Conservation (phyloP, 768 basidiomycete genomes). For the Agrocybe pediades region DNA sequence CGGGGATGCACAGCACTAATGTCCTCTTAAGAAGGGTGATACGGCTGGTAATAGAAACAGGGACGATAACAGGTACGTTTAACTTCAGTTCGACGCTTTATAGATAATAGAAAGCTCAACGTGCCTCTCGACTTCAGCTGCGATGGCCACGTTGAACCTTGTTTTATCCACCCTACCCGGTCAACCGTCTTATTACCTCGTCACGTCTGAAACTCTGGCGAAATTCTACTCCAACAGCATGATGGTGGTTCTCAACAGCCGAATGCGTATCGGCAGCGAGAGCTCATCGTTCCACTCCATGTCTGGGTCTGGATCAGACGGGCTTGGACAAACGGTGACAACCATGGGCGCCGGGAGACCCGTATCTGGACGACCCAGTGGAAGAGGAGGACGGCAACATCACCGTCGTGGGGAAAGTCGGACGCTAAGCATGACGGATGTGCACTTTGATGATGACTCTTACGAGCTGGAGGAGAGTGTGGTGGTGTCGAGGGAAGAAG, state of each 20-base stretch:
- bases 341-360: background rate
- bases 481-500: background rate
- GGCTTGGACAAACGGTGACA: background rate
- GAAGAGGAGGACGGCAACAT: background rate
- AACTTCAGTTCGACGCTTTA: background rate
- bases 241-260: constrained; percentile 16
- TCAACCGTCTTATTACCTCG: constrained; percentile 10
- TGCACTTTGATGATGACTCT: background rate
- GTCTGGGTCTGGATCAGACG: background rate
- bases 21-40: constrained; percentile 10
- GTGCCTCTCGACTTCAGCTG: too few species aligned
- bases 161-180: constrained; percentile 5
- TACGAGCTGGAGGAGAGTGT: background rate
- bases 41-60: constrained; percentile 16
- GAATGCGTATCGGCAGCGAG: constrained; percentile 4
- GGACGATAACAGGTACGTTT: constrained; percentile 14
- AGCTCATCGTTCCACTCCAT: background rate
- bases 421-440: background rate
- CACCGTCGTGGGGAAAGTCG: background rate
- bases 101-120: too few species aligned
- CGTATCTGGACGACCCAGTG: background rate
- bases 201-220: constrained; percentile 11
- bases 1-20: constrained; percentile 6
- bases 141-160: constrained; percentile 16
- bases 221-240: constrained; percentile 18